Percentiles rank a stretch among this genome's conserved stretches.
Evolutionary conservation across 768 basidiomycete genomes (phyloP).

Genomic region (Lentinula raphanica): DNA sequence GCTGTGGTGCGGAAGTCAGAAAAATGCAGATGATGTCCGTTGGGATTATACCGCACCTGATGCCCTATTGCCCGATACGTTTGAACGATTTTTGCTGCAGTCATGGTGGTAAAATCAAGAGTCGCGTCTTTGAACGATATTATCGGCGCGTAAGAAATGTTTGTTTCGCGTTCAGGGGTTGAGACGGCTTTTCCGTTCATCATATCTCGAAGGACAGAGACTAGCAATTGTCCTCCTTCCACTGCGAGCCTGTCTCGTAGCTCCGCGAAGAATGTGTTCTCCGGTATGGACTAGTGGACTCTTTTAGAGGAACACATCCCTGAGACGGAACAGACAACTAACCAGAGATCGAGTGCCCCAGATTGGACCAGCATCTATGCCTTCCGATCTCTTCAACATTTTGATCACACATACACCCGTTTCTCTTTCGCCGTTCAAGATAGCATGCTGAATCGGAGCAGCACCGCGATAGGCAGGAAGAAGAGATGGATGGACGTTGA

Average conservation of each 20-base stretch:
- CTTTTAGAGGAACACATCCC: not conserved
- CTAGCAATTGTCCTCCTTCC: constrained; percentile 66
- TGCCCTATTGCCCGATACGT: constrained; percentile 63
- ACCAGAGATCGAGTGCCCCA: constrained; percentile 57
- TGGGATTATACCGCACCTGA: constrained; percentile 39
- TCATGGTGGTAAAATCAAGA: constrained; percentile 53
- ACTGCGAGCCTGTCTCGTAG: constrained; percentile 57
- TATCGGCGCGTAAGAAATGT: constrained; percentile 48
- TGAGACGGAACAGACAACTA: constrained; percentile 17
- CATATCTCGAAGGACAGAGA: constrained; percentile 64
- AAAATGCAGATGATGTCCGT: not conserved
- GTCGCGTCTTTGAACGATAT: constrained; percentile 50
- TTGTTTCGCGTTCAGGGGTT: constrained; percentile 37
- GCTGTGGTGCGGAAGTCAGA: constrained; percentile 14
- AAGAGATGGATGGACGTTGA: constrained; percentile 89
- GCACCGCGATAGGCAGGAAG: constrained; percentile 86
- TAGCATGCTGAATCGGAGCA: constrained; percentile 81
- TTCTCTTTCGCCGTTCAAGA: constrained; percentile 59
- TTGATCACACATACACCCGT: constrained; percentile 82
- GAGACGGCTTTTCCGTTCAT: constrained; percentile 42
- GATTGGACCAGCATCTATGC: constrained; percentile 76
- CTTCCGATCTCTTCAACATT: constrained; percentile 62
- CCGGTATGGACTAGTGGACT: constrained; percentile 44
- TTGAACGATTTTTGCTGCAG: constrained; percentile 49
- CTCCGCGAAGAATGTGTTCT: constrained; percentile 43